phyloP scores from a whole-genome alignment of 495 filamentous ascomycete genomes.

The Trichocladium uniseriatum region DNA sequence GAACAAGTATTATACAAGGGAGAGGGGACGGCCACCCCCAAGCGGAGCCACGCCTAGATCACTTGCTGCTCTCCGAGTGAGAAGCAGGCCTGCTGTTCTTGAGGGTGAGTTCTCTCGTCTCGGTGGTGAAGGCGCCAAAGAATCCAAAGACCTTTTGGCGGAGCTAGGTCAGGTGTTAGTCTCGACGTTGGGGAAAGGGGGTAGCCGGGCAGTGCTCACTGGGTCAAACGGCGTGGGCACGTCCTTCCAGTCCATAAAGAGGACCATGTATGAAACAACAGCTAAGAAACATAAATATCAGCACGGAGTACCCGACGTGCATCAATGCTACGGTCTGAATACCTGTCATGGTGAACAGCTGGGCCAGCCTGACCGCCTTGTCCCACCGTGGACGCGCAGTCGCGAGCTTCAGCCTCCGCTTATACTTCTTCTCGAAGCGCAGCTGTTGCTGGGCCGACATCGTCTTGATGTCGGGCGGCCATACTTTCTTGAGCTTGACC shows the following conservation, averaged over 20 bases:
- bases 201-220: slow-evolving; percentile 26
- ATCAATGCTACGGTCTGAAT: slow-evolving; percentile 3
- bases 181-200: not conserved
- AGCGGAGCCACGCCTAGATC: not conserved
- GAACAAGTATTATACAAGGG: slow-evolving; percentile 15
- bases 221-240: slow-evolving; percentile 53
- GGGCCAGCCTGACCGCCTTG: slow-evolving; percentile 59
- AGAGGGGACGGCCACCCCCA: not conserved
- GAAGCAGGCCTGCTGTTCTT: not conserved
- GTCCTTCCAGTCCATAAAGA: slow-evolving; percentile 70
- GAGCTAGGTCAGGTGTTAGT: slow-evolving; percentile 12
- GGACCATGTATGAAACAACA: slow-evolving; percentile 59
- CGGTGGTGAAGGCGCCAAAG: slow-evolving; percentile 21
- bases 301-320: not conserved
- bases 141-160: slow-evolving; percentile 17
- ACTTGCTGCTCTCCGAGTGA: not conserved
- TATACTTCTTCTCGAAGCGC: slow-evolving; percentile 67
- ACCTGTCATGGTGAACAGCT: slow-evolving; percentile 61
- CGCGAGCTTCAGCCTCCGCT: slow-evolving; percentile 59
- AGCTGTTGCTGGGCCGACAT: slow-evolving; percentile 79
- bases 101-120: slow-evolving; percentile 8
- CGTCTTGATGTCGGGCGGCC: slow-evolving; percentile 86
- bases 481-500: slow-evolving; percentile 71
- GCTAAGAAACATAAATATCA: slow-evolving; percentile 34
- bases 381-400: slow-evolving; percentile 65